Evolutionary conservation across 495 filamentous ascomycete genomes (phyloP), one percentile per base, ranked within the genome.

Genomic region (Corynascus novoguineensis): DNA sequence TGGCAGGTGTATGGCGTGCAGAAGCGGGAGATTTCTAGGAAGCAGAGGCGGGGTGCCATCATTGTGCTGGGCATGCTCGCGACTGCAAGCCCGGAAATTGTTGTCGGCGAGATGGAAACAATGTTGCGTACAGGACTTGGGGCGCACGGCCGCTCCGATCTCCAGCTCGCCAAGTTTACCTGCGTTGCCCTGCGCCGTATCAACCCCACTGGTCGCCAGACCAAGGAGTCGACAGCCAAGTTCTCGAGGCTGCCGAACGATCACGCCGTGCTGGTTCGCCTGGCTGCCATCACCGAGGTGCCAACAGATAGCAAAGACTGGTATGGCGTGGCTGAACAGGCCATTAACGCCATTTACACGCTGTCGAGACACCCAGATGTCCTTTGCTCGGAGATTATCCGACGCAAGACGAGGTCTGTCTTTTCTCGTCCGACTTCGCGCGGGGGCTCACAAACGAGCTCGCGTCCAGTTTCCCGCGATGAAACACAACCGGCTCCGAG

Each of bases 1-100:
- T 99, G 95, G 93, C 91, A 96, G 67, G 90, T 97, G 2, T 99
- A 97, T 64, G 89, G 92, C 29, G 83, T 96, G 22, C 90, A 96
- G 66, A 92, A 86, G 71, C 86, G 88, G 58, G 90, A 97, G 53
- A 97, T 96, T 40, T 96, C 92, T 3, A 86, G 82, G 66, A 91
- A 83, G n/a, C 95, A 97, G 68, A 81, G 93, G 55, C 81, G 92
- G 14, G 93, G 93, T 27, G 83, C 93, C 21, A 97, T 99, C 65
- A 97, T 97, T 60, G 89, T 99, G 4, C 77, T 99, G 15, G 92
- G 95, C 19, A 99, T 99, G 95, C 81, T 99, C 22, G 92, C 95
- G 28, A 83, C 91, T 4, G 93, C 93, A 6, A 87, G 90, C 35
- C 90, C 92, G 0, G 88, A 96, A 48, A 91, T 97, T 55, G 89